These are phyloP conservation scores for Penicillium antarcticum DNA, from an alignment of 495 filamentous ascomycete genomes.

Conservation along the genomic window DNA sequence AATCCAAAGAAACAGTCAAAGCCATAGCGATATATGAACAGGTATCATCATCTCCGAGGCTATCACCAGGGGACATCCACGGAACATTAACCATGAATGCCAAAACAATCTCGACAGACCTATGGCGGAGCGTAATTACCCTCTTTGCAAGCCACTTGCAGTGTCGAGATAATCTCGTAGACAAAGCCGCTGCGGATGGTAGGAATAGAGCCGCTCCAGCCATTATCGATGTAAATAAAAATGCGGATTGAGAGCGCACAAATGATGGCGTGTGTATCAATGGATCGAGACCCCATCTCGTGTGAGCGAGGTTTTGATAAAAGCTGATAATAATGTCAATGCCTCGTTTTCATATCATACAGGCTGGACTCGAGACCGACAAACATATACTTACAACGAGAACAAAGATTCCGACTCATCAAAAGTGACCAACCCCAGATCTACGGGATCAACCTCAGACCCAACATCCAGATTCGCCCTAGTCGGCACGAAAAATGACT, in stretches of 20 bases:
- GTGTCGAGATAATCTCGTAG: conserved; percentile 59
- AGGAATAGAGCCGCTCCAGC: conserved; percentile 63
- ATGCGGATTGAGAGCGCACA: conserved; percentile 62
- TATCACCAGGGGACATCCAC: conserved; percentile 68
- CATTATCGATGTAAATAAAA: conserved; percentile 68
- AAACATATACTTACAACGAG: conserved; percentile 48
- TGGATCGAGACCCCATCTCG: conserved; percentile 70
- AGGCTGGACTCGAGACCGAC: no score
- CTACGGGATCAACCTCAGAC: conserved; percentile 62
- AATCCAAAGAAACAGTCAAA: conserved; percentile 62
- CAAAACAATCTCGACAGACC: conserved; percentile 69
- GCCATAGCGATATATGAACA: conserved; percentile 69
- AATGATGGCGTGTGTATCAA: conserved; percentile 59
- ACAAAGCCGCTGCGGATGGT: conserved; percentile 57
- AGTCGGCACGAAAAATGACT: conserved; percentile 59
- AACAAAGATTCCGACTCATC: conserved; percentile 63
- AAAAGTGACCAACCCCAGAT: conserved; percentile 59
- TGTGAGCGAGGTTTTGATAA: conserved; percentile 67
- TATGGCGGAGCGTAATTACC: conserved; percentile 54
- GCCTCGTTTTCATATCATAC: not conserved
- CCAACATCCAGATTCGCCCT: conserved; percentile 59
- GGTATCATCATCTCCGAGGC: conserved; percentile 68
- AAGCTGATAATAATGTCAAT: conserved; percentile 44
- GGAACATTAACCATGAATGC: conserved; percentile 77
- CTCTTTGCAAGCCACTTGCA: conserved; percentile 60